Evolutionary conservation across 108 stramenopile species (phyloP).

Genomic region (Pseudonitzschia pungens): DNA sequence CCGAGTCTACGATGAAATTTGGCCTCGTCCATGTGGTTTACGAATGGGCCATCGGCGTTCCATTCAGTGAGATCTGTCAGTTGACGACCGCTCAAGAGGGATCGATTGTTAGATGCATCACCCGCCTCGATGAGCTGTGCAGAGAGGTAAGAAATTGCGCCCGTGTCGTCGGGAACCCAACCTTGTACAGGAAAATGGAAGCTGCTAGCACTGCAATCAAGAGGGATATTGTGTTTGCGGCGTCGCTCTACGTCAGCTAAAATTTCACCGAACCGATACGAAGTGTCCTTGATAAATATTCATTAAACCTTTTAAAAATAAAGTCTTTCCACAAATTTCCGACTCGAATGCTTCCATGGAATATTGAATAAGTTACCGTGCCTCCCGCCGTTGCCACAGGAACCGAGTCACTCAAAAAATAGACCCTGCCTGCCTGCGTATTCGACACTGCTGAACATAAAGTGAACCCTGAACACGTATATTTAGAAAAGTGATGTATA

Average conservation of each 20-base stretch:
- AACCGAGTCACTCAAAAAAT: too few relatives aligned
- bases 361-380: too few relatives aligned
- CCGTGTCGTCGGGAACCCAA: constrained; percentile 95
- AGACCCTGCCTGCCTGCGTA: too few relatives aligned
- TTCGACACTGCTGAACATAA: too few relatives aligned
- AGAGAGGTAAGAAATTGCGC: constrained; percentile 95
- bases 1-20: constrained; percentile 82
- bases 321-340: too few relatives aligned
- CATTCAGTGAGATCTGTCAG: constrained; percentile 87
- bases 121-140: constrained; percentile 96
- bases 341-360: too few relatives aligned
- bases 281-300: too few relatives aligned
- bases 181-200: constrained; percentile 95
- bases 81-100: constrained; percentile 96
- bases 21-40: constrained; percentile 96
- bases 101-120: constrained; percentile 93
- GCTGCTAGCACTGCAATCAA: constrained; percentile 91
- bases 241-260: constrained; percentile 91
- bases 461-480: too few relatives aligned
- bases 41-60: constrained; percentile 97
- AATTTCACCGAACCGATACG: background rate
- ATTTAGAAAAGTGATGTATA: too few relatives aligned
- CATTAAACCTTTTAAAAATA: background rate
- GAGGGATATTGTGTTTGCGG: constrained; percentile 97
- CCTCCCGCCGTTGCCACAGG: too few relatives aligned